A percentile compares a stretch with the other conserved stretches of the same genome.
Conservation (phyloP, 2,329 filamentous ascomycete species). For the Talaromyces rugulosus region DNA sequence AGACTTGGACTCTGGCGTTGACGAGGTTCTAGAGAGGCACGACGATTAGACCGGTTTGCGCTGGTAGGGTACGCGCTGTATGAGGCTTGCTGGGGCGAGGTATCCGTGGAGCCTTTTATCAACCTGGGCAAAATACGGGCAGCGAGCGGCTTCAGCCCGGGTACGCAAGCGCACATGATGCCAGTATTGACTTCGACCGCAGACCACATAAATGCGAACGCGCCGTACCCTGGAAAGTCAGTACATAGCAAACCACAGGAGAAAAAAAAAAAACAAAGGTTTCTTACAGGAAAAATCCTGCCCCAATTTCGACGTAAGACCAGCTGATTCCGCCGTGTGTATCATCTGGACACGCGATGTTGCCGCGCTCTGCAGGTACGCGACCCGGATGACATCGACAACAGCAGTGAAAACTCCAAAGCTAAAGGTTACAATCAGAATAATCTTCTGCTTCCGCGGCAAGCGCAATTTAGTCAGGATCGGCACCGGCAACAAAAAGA, state of each 20-base stretch:
- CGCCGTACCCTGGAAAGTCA: slow-evolving; percentile 66
- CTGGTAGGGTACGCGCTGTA: not conserved
- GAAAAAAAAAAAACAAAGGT: slow-evolving; percentile 17
- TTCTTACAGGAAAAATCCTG: slow-evolving; percentile 51
- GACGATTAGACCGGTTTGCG: not conserved
- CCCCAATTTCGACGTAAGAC: slow-evolving; percentile 2
- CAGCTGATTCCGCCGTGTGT: slow-evolving; percentile 10
- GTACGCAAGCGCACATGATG: slow-evolving; percentile 88
- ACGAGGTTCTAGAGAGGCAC: not conserved
- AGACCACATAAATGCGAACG: slow-evolving; percentile 88
- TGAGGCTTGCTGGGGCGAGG: slow-evolving; percentile 15
- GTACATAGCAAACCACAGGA: slow-evolving; percentile 1
- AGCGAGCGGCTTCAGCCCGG: slow-evolving; percentile 81
- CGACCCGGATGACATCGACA: slow-evolving; percentile 84
- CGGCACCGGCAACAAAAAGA: slow-evolving; percentile 82
- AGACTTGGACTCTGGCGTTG: not conserved
- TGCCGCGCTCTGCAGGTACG: slow-evolving; percentile 75
- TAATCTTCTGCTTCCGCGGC: slow-evolving; percentile 79
- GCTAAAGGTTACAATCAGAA: slow-evolving; percentile 79
- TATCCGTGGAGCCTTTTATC: slow-evolving; percentile 46
- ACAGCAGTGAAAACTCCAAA: slow-evolving; percentile 83
- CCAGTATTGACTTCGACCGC: slow-evolving; percentile 87
- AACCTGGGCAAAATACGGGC: slow-evolving; percentile 57
- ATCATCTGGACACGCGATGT: slow-evolving; percentile 30
- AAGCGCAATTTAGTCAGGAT: slow-evolving; percentile 82